A percentile compares a stretch with the other conserved stretches of the same genome.
Evolutionary conservation across 352 stramenopile genomes (phyloP).

Genomic region (Phytophthora europaea): DNA sequence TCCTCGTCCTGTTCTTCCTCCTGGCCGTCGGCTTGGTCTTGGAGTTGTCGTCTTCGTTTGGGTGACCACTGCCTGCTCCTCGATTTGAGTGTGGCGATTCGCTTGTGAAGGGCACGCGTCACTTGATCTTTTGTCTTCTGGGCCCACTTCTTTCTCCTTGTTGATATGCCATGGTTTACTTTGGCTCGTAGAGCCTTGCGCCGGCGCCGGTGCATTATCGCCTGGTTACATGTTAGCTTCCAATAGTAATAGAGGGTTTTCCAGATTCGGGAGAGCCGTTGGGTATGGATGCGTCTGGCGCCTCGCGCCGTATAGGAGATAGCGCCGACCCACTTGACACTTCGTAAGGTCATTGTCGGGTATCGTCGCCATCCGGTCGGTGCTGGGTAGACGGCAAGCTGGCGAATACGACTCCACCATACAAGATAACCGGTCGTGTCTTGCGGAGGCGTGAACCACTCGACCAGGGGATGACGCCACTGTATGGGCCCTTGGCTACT

Average conservation of each 20-base stretch:
- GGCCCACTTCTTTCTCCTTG: not conserved
- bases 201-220: not conserved
- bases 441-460: not conserved
- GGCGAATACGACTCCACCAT: not conserved
- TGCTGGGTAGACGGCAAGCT: not conserved
- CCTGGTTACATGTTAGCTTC: not conserved
- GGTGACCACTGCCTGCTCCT: not conserved
- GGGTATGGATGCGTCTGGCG: not conserved
- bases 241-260: not conserved
- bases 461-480: not conserved
- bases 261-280: not conserved
- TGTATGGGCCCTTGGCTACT: not conserved
- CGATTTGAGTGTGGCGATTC: not conserved
- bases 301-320: not conserved
- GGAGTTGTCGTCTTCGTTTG: not conserved
- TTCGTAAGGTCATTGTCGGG: conserved; percentile 1
- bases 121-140: not conserved
- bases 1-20: not conserved
- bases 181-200: not conserved
- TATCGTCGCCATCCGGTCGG: not conserved
- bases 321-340: not conserved
- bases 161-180: not conserved
- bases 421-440: not conserved
- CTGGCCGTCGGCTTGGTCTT: not conserved
- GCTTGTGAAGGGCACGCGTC: not conserved